Conservation (phyloP, 805 yeast genomes). For the Saturnispora besseyi region DNA sequence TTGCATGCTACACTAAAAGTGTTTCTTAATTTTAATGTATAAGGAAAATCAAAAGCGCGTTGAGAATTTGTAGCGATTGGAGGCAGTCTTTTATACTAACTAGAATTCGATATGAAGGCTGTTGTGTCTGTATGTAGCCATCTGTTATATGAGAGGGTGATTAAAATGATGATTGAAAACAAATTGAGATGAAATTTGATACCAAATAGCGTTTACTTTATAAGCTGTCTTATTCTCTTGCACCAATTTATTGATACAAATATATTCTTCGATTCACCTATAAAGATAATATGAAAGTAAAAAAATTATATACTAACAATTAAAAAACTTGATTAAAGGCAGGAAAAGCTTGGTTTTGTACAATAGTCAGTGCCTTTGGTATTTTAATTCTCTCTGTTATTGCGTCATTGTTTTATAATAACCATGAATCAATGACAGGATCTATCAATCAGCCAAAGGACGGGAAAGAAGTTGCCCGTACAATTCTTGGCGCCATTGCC, state of each 20-base stretch:
- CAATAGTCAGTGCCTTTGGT: slow-evolving; percentile 86
- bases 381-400: slow-evolving; percentile 77
- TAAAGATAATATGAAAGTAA: neutral
- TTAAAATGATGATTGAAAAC: too few relatives aligned
- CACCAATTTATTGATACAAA: too few relatives aligned
- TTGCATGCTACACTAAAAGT: too few relatives aligned
- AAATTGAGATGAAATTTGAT: too few relatives aligned
- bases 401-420: slow-evolving; percentile 70
- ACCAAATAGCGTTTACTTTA: too few relatives aligned
- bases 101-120: slow-evolving; percentile 21
- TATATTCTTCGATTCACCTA: too few relatives aligned
- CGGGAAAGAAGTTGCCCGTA: slow-evolving; percentile 83
- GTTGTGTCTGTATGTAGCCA: slow-evolving; percentile 25
- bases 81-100: neutral
- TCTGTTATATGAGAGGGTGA: neutral
- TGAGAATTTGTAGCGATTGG: neutral
- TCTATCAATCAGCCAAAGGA: slow-evolving; percentile 85
- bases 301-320: neutral
- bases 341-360: slow-evolving; percentile 91
- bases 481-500: slow-evolving; percentile 81
- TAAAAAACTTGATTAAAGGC: slow-evolving; percentile 33
- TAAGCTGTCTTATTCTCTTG: neutral
- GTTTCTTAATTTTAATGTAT: neutral
- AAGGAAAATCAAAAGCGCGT: neutral
- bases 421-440: slow-evolving; percentile 90